Percentiles rank a stretch among this genome's conserved stretches.
These are phyloP conservation scores for Lupinus albus DNA, from an alignment of 306 rosid species.

Conservation along the genomic window DNA sequence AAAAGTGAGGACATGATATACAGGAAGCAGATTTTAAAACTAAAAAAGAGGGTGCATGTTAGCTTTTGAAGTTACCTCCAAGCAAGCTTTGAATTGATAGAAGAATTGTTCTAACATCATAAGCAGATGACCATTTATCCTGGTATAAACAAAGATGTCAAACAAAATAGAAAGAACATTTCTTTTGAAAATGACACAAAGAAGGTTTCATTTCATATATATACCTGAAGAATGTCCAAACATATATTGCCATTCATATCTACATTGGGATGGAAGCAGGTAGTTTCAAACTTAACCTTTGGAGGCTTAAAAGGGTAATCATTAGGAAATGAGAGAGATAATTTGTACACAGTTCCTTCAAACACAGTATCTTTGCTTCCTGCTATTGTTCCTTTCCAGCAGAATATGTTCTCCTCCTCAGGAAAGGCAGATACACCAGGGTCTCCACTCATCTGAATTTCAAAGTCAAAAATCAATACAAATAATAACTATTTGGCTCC, in stretches of 20 bases:
- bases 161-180: background rate
- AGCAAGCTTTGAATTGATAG: slow-evolving; percentile 83
- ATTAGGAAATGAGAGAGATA: slow-evolving; percentile 75
- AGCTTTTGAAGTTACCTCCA: slow-evolving; percentile 54
- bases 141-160: slow-evolving; percentile 34
- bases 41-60: background rate
- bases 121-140: slow-evolving; percentile 93
- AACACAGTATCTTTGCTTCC: slow-evolving; percentile 96
- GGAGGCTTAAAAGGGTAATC: slow-evolving; percentile 97
- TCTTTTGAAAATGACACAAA: background rate
- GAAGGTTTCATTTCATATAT: background rate
- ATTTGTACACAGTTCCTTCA: slow-evolving; percentile 84
- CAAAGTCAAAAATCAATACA: background rate
- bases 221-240: slow-evolving; percentile 99
- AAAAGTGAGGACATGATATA: background rate
- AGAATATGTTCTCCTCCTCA: slow-evolving; percentile 89
- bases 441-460: slow-evolving; percentile 84
- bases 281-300: slow-evolving; percentile 84
- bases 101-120: slow-evolving; percentile 78
- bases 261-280: slow-evolving; percentile 90
- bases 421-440: slow-evolving; percentile 92
- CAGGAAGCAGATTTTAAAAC: background rate
- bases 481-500: background rate
- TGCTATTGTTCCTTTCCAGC: slow-evolving; percentile 92
- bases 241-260: slow-evolving; percentile 85